Evolutionary conservation across 495 filamentous ascomycete species (phyloP), one percentile per base, ranked within the genome.

Genomic region (Aspergillus affinis): DNA sequence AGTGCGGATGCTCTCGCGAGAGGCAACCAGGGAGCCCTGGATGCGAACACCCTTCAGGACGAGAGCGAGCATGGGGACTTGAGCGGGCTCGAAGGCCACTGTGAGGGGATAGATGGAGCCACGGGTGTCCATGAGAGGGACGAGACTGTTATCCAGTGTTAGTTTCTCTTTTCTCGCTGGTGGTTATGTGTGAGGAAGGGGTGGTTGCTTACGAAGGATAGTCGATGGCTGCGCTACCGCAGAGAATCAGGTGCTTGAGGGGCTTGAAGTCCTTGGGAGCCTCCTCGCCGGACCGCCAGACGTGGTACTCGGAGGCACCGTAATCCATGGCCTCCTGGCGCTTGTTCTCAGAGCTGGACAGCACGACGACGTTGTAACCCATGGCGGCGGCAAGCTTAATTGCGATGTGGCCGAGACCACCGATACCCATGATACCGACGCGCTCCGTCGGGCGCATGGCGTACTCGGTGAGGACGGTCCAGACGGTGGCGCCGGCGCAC

Each of bases 401-500:
- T 15, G 83, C 90, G 57, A 90, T 85, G 69, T 91, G 89, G 1
- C 89, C 88, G 50, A 91, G 84, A 7, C 89, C 88, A n/a, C 89
- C 88, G 58, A 92, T 78, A 60, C 89, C 89, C 10, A 95, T 86
- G 53, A 92, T 86, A 45, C 82, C 91, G 19, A 94, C 87, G 71
- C 90, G 91, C 76, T 90, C 91, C n/a, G 90, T 89, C 0, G 88
- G 87, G 0, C 88, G 87, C 48, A 78, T 78, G n/a, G 87, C 88
- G 67, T 90, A 86, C 26, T 89, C 84, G 45, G 89, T 86, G 2
- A 97, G 79, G 0, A 91, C 91, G 36, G 84, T 87, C 75, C 87
- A 96, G 29, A 85, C 86, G 1, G 93, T 96, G 30, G 95, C 73
- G 48, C 92, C 92, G 36, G 90, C 92, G 70, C 92, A 96, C 66